Base-by-base conservation (phyloP, 1,139 yeast species). In the Lodderomyces theae region DNA sequence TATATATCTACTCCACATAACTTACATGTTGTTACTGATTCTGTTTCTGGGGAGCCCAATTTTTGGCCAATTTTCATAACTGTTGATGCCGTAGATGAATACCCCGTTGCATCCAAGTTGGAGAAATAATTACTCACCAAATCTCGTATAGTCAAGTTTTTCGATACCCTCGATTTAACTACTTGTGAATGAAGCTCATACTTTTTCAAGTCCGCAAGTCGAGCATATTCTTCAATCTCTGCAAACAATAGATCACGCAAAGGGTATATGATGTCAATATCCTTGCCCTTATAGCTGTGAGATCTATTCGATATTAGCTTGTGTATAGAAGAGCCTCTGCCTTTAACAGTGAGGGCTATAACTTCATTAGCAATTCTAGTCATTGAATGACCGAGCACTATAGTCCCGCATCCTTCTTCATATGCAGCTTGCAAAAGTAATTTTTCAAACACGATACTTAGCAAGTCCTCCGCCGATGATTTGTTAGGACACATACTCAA, bases 11-110 rank as follows among this genome's bases (percentile, higher is more conserved):
- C 67, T 8, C 71, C 72, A 58, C 90, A 84, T 1, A 81, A 53
- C 30, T 63, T 62, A 59, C 94, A 86, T 4, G 46, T 52, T 3
- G 42, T 21, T 2, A 47, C 43, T 4, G 43, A 50, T 16, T 50
- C 51, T 4, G 44, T 50, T 17, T 49, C 51, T 0, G 87, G 88
- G 8, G 74, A 74, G 1, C 79, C 79, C 38, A 92, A 64, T 58
- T 92, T 90, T 39, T 82, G 82, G 9, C 95, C 96, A 0, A 96
- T 90, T 48, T 87, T 82, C 10, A 89, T 90, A 15, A 92, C 97
- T 0, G 98, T 90, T 0, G 97, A 85, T 2, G 94, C 92, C 3
- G 94, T 88, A 39, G 95, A 88, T 0, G 96, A 88, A 54, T 89
- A 90, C 6, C 86, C 95, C 8, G 77, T 69, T 7, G 64, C 73